These are phyloP conservation scores for Vitis rotundifolia DNA, from an alignment of 164 flowering plant genomes.

Conservation along the genomic window DNA sequence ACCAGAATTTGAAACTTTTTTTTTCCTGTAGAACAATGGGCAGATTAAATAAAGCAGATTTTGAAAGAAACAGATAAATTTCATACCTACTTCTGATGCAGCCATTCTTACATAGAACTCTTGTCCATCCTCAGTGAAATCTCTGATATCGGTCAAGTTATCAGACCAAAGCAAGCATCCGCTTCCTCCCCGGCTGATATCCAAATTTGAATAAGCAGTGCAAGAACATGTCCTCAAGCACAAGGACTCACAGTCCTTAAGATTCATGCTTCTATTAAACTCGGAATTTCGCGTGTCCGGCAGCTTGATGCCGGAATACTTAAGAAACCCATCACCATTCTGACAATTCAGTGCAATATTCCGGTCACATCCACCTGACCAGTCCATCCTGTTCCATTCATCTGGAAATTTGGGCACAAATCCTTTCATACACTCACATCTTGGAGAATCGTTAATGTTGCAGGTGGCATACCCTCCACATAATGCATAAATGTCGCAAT, in stretches of 20 bases:
- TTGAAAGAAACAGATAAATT: too few relatives aligned
- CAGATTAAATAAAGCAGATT: too few relatives aligned
- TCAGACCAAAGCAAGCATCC: conserved; percentile 30
- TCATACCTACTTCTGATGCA: conserved; percentile 13
- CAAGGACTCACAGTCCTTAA: conserved; percentile 16
- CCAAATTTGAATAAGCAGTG: conserved; percentile 17
- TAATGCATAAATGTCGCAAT: conserved; percentile 17
- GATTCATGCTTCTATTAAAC: conserved; percentile 12
- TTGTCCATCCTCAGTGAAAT: conserved; percentile 11
- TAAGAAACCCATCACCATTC: conserved; percentile 15
- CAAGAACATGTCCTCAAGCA: conserved; percentile 28
- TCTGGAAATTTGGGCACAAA: conserved; percentile 14
- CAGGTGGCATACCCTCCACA: conserved; percentile 25
- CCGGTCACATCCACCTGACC: conserved; percentile 26
- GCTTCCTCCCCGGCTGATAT: conserved; percentile 17
- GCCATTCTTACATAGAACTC: conserved; percentile 26
- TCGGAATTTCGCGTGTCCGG: conserved; percentile 26
- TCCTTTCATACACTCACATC: conserved; percentile 22
- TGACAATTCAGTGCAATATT: conserved; percentile 6
- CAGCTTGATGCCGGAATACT: conserved; percentile 22
- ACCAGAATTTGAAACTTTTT: too few relatives aligned
- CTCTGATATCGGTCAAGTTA: conserved; percentile 22
- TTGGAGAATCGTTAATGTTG: neutral
- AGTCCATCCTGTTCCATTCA: conserved; percentile 7
- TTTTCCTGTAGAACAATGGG: too few relatives aligned